These are phyloP conservation scores for Fonsecaea nubica DNA, from an alignment of 2,329 filamentous ascomycete species.

Conservation along the genomic window DNA sequence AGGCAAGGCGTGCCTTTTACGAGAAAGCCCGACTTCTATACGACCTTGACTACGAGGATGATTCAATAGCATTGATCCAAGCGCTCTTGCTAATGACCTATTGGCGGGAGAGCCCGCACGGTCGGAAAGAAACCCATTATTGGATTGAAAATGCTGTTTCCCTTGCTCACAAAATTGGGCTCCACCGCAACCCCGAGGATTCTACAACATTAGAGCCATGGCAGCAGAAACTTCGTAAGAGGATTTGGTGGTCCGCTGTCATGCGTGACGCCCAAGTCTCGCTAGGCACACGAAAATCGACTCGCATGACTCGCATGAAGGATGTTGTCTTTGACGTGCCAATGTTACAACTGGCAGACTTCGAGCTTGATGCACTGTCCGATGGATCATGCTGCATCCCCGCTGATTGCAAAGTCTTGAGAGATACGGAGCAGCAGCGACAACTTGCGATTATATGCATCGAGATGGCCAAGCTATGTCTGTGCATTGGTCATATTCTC, in stretches of 20 bases:
- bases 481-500: background rate
- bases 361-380: background rate
- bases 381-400: no score
- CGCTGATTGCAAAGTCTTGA: no score
- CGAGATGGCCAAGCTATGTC: background rate
- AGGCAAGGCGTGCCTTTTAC: background rate
- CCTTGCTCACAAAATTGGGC: conserved; percentile 85
- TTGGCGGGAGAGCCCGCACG: conserved; percentile 95
- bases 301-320: background rate
- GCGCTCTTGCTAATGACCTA: conserved; percentile 90
- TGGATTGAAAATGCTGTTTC: conserved; percentile 97
- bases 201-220: no score
- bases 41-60: conserved; percentile 91
- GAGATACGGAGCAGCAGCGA: background rate
- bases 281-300: background rate
- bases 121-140: conserved; percentile 96
- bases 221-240: conserved; percentile 79
- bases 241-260: conserved; percentile 97
- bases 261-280: conserved; percentile 71
- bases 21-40: conserved; percentile 72
- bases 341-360: background rate
- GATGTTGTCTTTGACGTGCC: background rate
- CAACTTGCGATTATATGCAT: background rate
- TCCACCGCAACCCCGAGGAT: conserved; percentile 78
- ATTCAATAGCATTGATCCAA: conserved; percentile 86